Percentiles rank a stretch among this genome's conserved stretches.
phyloP scores from a whole-genome alignment of 1,284 basidiomycete species.

The Fomitopsis palustris region DNA sequence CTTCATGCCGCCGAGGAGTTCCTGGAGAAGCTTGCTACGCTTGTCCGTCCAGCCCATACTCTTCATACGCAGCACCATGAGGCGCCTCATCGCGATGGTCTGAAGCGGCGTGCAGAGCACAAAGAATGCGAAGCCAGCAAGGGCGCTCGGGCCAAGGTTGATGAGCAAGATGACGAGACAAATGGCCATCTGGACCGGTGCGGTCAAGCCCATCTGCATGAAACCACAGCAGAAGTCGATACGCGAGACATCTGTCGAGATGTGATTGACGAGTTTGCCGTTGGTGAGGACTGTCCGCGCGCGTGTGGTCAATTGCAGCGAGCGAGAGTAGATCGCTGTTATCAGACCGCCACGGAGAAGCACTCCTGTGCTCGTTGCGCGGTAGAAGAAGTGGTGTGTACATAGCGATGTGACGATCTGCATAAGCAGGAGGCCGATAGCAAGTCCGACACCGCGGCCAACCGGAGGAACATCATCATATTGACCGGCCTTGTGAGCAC shows the following conservation, averaged over 20 bases:
- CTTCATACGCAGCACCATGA: conserved; percentile 71
- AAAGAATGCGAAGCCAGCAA: conserved; percentile 85
- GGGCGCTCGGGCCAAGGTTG: conserved; percentile 75
- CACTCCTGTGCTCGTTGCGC: conserved; percentile 72
- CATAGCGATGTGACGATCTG: conserved; percentile 69
- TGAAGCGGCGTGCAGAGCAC: conserved; percentile 66
- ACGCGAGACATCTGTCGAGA: conserved; percentile 88
- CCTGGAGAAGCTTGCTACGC: conserved; percentile 79
- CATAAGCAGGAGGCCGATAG: conserved; percentile 68
- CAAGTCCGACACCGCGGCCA: conserved; percentile 74
- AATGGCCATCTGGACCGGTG: conserved; percentile 69
- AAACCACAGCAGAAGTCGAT: conserved; percentile 89
- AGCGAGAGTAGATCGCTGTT: conserved; percentile 81
- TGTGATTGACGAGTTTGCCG: conserved; percentile 88
- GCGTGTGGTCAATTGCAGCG: conserved; percentile 76
- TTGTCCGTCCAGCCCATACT: conserved; percentile 93
- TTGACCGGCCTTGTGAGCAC: conserved; percentile 44
- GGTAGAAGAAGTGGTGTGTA: conserved; percentile 81
- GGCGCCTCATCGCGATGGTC: conserved; percentile 67
- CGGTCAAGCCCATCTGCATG: conserved; percentile 79
- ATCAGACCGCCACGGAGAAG: conserved; percentile 86
- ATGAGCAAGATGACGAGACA: conserved; percentile 68
- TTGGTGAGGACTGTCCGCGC: conserved; percentile 83
- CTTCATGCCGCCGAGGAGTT: conserved; percentile 83
- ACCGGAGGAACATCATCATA: conserved; percentile 47